A percentile compares a stretch with the other conserved stretches of the same genome.
Conservation (phyloP, 2,329 filamentous ascomycete species). For the Stachybotrys chartarum region DNA sequence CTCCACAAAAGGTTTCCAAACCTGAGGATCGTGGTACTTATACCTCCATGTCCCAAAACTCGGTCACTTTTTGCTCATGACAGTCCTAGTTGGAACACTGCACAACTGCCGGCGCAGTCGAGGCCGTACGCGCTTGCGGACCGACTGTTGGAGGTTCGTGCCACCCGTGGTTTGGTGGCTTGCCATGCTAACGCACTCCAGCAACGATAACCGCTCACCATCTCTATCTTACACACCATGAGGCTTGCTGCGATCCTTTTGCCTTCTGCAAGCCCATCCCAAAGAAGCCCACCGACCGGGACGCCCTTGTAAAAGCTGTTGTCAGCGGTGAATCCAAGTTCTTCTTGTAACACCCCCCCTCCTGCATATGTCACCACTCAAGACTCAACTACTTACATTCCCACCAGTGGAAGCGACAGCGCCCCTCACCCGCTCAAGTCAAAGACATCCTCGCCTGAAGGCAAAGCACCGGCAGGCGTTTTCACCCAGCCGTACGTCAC, state of each 20-base stretch:
- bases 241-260: constrained; percentile 50
- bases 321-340: constrained; percentile 56
- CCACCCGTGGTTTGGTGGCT: background rate
- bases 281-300: constrained; percentile 65
- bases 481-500: constrained; percentile 71
- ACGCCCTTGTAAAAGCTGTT: constrained; percentile 61
- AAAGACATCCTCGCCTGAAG: constrained; percentile 41
- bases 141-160: constrained; percentile 58
- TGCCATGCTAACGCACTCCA: constrained; percentile 6
- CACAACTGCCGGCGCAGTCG: constrained; percentile 74
- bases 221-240: constrained; percentile 70
- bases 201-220: constrained; percentile 85
- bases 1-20: constrained; percentile 71
- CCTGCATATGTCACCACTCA: constrained; percentile 30
- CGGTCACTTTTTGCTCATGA: background rate
- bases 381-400: background rate
- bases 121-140: constrained; percentile 70
- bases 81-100: constrained; percentile 64
- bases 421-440: constrained; percentile 56
- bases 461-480: constrained; percentile 62
- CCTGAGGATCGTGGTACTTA: constrained; percentile 49
- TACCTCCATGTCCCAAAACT: too few species aligned
- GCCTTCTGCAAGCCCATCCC: constrained; percentile 73
- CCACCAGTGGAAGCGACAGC: constrained; percentile 46
- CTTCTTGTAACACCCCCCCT: constrained; percentile 43